These are phyloP conservation scores for Penicillium sp. DNA, from an alignment of 2,329 filamentous ascomycete genomes.

Conservation along the genomic window DNA sequence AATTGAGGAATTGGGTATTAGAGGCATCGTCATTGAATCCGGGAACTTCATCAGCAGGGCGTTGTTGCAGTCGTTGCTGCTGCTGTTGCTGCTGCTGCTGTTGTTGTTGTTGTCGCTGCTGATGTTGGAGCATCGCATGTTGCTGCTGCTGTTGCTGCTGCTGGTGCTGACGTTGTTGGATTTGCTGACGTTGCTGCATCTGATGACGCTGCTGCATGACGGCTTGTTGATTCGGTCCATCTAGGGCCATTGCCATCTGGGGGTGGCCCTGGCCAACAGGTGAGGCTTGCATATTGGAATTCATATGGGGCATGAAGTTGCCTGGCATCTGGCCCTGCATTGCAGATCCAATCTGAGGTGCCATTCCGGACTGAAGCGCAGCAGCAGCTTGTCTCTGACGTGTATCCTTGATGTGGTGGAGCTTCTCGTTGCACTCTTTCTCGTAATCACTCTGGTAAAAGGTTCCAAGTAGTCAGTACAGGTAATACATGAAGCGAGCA, in stretches of 20 bases:
- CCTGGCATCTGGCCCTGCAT: constrained; percentile 39
- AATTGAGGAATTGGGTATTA: constrained; percentile 36
- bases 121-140: constrained; percentile 25
- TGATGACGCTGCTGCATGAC: constrained; percentile 32
- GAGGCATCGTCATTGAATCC: constrained; percentile 30
- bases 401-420: constrained; percentile 41
- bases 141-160: constrained; percentile 27
- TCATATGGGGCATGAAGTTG: constrained; percentile 47
- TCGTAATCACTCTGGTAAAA: constrained; percentile 37
- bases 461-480: constrained; percentile 4
- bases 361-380: constrained; percentile 36
- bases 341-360: constrained; percentile 27
- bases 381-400: constrained; percentile 38
- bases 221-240: constrained; percentile 27
- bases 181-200: constrained; percentile 25
- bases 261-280: constrained; percentile 39
- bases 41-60: constrained; percentile 21
- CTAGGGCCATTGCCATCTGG: constrained; percentile 33
- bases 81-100: constrained; percentile 30
- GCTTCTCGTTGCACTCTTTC: constrained; percentile 39
- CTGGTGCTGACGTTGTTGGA: constrained; percentile 31
- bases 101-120: constrained; percentile 19
- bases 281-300: constrained; percentile 47
- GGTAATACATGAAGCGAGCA: neutral
- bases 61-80: constrained; percentile 29